phyloP scores from a whole-genome alignment of 306 rosid genomes.

The Citrullus mucosospermus region DNA sequence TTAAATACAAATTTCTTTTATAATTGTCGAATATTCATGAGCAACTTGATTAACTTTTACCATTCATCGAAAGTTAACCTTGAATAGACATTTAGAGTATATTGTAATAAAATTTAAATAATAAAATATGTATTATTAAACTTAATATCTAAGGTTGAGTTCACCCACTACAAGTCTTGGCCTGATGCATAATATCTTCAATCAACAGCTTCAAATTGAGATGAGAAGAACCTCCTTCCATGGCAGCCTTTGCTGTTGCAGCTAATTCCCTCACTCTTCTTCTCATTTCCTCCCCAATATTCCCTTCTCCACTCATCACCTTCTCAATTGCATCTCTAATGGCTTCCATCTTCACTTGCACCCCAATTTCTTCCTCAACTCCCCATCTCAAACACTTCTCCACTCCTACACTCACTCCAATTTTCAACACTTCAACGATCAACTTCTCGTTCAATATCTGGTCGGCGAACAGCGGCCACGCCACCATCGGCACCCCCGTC shows the following conservation, averaged over 20 bases:
- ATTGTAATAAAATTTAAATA: too few species aligned
- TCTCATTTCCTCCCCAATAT: slow-evolving; percentile 21
- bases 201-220: slow-evolving; percentile 21
- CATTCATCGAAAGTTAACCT: too few species aligned
- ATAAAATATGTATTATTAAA: too few species aligned
- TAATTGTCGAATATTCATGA: too few species aligned
- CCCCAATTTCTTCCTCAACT: slow-evolving; percentile 26
- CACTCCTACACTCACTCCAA: slow-evolving; percentile 32
- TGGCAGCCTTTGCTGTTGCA: slow-evolving; percentile 28
- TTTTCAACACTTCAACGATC: slow-evolving; percentile 21
- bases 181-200: slow-evolving; percentile 15
- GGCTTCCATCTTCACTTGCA: slow-evolving; percentile 32
- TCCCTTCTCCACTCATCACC: slow-evolving; percentile 28
- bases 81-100: too few species aligned
- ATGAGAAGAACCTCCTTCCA: slow-evolving; percentile 55
- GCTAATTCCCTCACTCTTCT: slow-evolving; percentile 24
- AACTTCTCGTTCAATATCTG: slow-evolving; percentile 43
- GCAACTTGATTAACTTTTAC: too few species aligned
- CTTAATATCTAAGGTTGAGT: too few species aligned
- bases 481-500: slow-evolving; percentile 37
- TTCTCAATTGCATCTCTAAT: slow-evolving; percentile 19
- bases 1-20: too few species aligned
- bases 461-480: slow-evolving; percentile 53
- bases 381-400: slow-evolving; percentile 24
- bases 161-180: too few species aligned